Evolutionary conservation across 768 basidiomycete genomes (phyloP), one percentile per base, ranked within the genome.

Genomic region (Lenzites betulinus): DNA sequence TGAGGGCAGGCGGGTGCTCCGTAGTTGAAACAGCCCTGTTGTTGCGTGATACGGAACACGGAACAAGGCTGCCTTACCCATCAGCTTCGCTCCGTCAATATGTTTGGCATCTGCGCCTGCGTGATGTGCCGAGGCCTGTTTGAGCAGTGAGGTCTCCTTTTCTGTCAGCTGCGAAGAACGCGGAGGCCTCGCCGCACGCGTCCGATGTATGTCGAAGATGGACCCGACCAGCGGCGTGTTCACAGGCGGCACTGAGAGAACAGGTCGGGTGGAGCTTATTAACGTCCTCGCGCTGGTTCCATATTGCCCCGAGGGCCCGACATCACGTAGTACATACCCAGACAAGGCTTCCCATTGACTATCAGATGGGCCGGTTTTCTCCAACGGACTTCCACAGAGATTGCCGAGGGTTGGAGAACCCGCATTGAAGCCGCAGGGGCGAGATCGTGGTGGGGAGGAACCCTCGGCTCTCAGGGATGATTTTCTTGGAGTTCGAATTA

Each of bases 341-440:
- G 48, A 39, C 23, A 20, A 22, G 42, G 28, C 47, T 44, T 18
- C 35, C 22, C 11, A 2, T 36, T 36, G 41, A 44, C 53, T 44
- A 61, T 61, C 54, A 61, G 60, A 61, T 26, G 48, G 23, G 35
- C 13, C 43, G 26, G 11, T 18, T 6, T 55, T 61, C 60, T 44
- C 13, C 26, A 42, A 47, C 42, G 49, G 48, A 55, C n/a, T 44
- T 55, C 54, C 39, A 23, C 53, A 61, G 16, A 61, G 60, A 61
- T 55, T 55, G 60, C 60, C 60, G 60, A 61, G 41, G 7, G 22
- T 25, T 22, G 28, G 53, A 33, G 59, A 13, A 30, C 48, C 60
- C 60, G 60, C 60, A 51, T 42, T 61, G 60, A 13, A 26, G 41
- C 60, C 60, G 60, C 60, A 50, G 41, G 33, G 23, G 48, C 43